Evolutionary conservation across 192 early-diverging fungal genomes (phyloP).

Genomic region (Geosiphon pyriformis): DNA sequence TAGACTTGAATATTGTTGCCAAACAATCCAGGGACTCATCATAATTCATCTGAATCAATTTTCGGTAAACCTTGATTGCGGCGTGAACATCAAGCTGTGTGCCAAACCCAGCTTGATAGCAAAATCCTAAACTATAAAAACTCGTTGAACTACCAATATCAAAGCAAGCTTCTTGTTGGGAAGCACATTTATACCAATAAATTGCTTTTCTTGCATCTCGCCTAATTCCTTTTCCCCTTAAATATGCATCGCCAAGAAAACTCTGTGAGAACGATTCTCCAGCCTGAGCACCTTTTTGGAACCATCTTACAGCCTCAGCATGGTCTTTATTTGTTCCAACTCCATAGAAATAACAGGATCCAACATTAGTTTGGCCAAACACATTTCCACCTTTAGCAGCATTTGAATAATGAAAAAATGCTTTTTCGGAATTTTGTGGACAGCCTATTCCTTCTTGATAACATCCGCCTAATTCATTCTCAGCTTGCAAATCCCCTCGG

Average conservation of each 20-base stretch:
- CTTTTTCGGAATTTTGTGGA: neutral
- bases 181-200: neutral
- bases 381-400: neutral
- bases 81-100: neutral
- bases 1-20: too few relatives aligned
- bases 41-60: too few relatives aligned
- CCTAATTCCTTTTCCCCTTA: neutral
- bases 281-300: neutral
- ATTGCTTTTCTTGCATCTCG: neutral
- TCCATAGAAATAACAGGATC: neutral
- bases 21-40: too few relatives aligned
- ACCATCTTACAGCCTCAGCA: neutral
- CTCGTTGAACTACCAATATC: too few relatives aligned
- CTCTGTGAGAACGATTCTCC: neutral
- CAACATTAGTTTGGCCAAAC: neutral
- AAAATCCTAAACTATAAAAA: neutral
- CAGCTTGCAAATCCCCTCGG: neutral
- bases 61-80: neutral
- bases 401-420: neutral
- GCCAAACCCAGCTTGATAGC: neutral
- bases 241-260: neutral
- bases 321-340: neutral
- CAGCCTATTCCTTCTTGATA: neutral
- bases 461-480: neutral
- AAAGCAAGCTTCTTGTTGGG: neutral